Conservation (phyloP, 345 rosid species). For the Linum usitatissimum region DNA sequence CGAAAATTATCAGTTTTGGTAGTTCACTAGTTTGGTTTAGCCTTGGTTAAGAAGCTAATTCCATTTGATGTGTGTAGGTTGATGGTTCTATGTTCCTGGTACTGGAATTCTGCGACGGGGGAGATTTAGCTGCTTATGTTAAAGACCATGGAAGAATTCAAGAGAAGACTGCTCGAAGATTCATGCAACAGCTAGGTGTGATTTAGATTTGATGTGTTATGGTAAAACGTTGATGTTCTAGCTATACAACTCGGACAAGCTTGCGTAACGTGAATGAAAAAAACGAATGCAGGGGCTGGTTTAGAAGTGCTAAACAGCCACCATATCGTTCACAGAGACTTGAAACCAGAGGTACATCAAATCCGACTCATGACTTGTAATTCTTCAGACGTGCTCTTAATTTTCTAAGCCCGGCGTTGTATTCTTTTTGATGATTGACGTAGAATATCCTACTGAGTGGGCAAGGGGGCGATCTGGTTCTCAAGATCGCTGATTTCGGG, state of each 20-base stretch:
- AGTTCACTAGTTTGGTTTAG: constrained; percentile 1
- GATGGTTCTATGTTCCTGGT: constrained; percentile 32
- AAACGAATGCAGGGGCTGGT: constrained; percentile 39
- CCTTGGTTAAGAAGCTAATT: not conserved
- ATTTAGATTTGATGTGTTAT: not conserved
- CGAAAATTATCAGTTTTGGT: not conserved
- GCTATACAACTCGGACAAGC: not conserved
- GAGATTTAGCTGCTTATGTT: constrained; percentile 45
- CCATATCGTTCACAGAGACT: constrained; percentile 48
- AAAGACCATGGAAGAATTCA: constrained; percentile 35
- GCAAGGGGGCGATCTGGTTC: constrained; percentile 29
- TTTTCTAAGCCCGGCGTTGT: not conserved
- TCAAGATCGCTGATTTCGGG: constrained; percentile 76
- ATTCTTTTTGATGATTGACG: constrained; percentile 13
- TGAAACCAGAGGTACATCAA: constrained; percentile 50
- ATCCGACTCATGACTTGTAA: not conserved
- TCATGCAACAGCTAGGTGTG: constrained; percentile 56
- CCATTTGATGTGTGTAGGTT: constrained; percentile 24
- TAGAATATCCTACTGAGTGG: constrained; percentile 53
- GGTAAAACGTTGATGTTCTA: not conserved
- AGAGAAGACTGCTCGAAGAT: constrained; percentile 38
- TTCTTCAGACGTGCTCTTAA: not conserved
- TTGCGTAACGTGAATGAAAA: not conserved
- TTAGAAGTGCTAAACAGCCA: constrained; percentile 43
- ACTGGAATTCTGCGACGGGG: constrained; percentile 54